phyloP scores from a whole-genome alignment of 176 grass and related monocot species.

The Musa beccarii region DNA sequence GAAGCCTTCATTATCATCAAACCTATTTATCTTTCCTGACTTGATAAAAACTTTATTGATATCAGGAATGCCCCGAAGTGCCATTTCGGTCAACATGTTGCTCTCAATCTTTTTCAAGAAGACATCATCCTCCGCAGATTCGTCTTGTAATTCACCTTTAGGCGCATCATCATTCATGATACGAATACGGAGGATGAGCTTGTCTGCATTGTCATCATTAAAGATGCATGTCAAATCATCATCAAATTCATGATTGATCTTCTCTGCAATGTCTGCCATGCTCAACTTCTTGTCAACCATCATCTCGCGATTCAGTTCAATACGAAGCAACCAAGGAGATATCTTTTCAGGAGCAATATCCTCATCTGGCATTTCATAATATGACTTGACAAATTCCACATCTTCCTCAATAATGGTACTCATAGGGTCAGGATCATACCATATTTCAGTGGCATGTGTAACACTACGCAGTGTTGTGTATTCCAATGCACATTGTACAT shows the following conservation, averaged over 20 bases:
- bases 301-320: conserved; percentile 96
- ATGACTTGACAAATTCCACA: conserved; percentile 82
- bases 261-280: conserved; percentile 95
- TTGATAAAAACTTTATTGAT: conserved; percentile 99
- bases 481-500: conserved; percentile 97
- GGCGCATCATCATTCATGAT: conserved; percentile 95
- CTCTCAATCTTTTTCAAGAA: conserved; percentile 88
- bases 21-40: conserved; percentile 62
- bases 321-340: conserved; percentile 87
- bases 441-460: conserved; percentile 96
- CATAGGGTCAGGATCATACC: conserved; percentile 92
- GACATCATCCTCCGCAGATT: conserved; percentile 90
- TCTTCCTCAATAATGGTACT: conserved; percentile 93
- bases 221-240: conserved; percentile 94
- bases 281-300: conserved; percentile 99
- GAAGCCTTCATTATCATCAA: conserved; percentile 69
- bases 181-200: conserved; percentile 94
- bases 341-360: conserved; percentile 90
- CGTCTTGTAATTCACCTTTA: conserved; percentile 90
- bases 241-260: conserved; percentile 95
- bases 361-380: conserved; percentile 98
- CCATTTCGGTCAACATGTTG: conserved; percentile 99
- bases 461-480: conserved; percentile 93
- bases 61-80: conserved; percentile 90
- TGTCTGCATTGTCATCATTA: conserved; percentile 99